phyloP scores from a whole-genome alignment of 192 early-diverging fungal species.

The Backusella morwellensis region DNA sequence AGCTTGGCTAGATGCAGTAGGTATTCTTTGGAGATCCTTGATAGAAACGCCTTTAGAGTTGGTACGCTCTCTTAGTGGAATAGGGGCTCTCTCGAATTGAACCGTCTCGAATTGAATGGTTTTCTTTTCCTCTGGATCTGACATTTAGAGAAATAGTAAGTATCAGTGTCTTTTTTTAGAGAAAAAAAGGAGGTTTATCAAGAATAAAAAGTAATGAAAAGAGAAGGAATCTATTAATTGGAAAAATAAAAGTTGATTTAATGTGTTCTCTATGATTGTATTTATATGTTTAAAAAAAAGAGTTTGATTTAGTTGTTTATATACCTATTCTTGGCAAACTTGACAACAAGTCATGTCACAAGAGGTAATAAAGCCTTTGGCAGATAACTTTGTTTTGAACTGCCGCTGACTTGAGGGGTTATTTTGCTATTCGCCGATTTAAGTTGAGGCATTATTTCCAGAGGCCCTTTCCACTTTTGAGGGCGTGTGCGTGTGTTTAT shows the following conservation, averaged over 20 bases:
- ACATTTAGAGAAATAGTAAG: background rate
- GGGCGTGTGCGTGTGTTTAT: background rate
- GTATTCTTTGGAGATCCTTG: background rate
- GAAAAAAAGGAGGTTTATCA: background rate
- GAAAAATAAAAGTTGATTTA: background rate
- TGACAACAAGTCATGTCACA: background rate
- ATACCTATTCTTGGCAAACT: background rate
- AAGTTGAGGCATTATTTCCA: constrained; percentile 1
- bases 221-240: background rate
- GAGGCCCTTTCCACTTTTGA: background rate
- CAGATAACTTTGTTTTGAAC: background rate
- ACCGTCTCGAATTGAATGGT: constrained; percentile 8
- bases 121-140: constrained; percentile 3
- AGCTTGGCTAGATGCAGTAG: constrained; percentile 1
- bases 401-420: background rate
- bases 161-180: background rate
- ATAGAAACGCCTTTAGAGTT: background rate
- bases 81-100: background rate
- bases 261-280: background rate
- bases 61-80: background rate
- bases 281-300: background rate
- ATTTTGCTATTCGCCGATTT: background rate
- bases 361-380: constrained; percentile 3
- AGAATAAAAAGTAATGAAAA: background rate
- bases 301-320: background rate